Evolutionary conservation across 23 red algal genomes (phyloP), one percentile per base, ranked within the genome.

Genomic region (Agarophyton chilense): DNA sequence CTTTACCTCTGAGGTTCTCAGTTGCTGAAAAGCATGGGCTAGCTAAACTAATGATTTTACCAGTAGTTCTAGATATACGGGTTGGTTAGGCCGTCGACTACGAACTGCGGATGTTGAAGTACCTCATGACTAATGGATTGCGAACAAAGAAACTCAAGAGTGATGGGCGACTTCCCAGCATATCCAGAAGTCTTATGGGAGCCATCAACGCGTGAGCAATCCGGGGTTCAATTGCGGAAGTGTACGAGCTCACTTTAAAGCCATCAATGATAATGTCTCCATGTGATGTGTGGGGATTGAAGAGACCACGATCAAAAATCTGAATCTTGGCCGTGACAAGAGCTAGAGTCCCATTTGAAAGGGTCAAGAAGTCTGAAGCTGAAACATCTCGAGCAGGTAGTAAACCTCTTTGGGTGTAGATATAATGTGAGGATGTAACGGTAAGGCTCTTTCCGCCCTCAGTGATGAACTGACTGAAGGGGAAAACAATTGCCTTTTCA

Each of bases 191-290:
- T 10, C 86, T 72, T 34, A 71, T 70, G 19, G 88, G 88, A 19
- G 64, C 75, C 50, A 94, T 77, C 46, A 94, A 50, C 18, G 77
- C 72, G 39, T 68, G 29, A 56, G 90, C 90, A 19, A 87, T 38
- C 1, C 11, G 25, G 16, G 90, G 90, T 29, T 44, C 33, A 31
- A 94, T 38, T 7, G 78, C 55, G 9, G 73, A 42, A 13, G 90
- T 86, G 45, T 87, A 88, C 3, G 80, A 55, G 25, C 50, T 65
- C 1, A 68, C 79, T 19, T 43, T 43, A 33, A 78, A 79, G 41
- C 83, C 90, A 10, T 94, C 81, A 4, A 94, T 56, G 22, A 94
- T 36, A 19, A 94, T 70, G 50, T 86, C 83, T 31, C 90, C 90
- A 39, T 79, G 81, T 19, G 71, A 33, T 42, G 90, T 94, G 34